Base-by-base conservation (phyloP, 1,284 basidiomycete species). In the Mycena citricolor region DNA sequence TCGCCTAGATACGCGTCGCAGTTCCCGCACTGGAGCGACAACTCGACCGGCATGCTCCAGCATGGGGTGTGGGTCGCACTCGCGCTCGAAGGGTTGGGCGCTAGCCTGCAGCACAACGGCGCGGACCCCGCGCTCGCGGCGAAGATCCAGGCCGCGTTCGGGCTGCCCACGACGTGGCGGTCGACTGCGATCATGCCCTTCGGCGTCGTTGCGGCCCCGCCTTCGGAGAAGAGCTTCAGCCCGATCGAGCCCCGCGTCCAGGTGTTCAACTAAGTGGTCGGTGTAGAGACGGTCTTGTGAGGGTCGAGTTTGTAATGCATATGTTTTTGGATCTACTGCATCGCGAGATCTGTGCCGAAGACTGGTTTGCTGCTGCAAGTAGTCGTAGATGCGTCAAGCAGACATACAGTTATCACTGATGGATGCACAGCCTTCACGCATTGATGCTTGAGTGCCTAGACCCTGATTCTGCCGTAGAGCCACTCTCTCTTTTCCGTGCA, bases 101-200 rank as follows among this genome's bases (percentile, higher is more conserved):
- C 47, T 2, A 39, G 8, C 17, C 28, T 49, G 17, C 47, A 49
- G 32, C 47, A 49, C 28, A 35, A 40, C 13, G 47, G 47, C 2
- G 47, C 41, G 4, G 31, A 36, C 14, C 29, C 37, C 1, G 41
- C 39, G 22, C 14, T 49, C 21, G 38, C 38, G 3, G 23, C 42
- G 6, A 21, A 35, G 8, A 49, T 49, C 26, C 42, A 13, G 12
- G 32, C 40, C 22, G 20, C 42, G 4, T 49, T 37, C 8, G 10
- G 10, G 10, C 42, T 49, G 13, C 47, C 47, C 2, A 29, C 38
- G 13, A 44, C 42, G 0, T 49, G 47, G 47, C 41, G 17, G 3
- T 44, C 42, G 8, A 44, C 47, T 0, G 47, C 47, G 5, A 49
- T 49, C 17, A 44, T 49, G 47, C 47, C 47, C 4, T 49, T 49